These are phyloP conservation scores for Euphorbia lathyris DNA, from an alignment of 345 rosid species.

Conservation along the genomic window DNA sequence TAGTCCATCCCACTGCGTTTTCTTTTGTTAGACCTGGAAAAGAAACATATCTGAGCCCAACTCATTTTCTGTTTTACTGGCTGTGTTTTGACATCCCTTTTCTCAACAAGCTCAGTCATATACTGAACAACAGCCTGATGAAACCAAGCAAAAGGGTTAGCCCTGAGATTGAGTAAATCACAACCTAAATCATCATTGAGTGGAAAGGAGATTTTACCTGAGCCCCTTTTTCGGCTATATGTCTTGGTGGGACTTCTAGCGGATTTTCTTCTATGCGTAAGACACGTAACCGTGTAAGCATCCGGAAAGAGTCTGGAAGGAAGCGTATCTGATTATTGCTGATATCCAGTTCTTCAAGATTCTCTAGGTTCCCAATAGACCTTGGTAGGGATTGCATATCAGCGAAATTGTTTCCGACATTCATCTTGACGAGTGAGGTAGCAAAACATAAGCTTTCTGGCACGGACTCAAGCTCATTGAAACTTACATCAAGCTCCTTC, in stretches of 20 bases:
- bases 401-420: slow-evolving; percentile 91
- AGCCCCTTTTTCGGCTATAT: slow-evolving; percentile 75
- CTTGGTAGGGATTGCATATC: slow-evolving; percentile 76
- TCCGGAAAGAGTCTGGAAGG: slow-evolving; percentile 84
- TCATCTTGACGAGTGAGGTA: slow-evolving; percentile 78
- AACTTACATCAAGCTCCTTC: slow-evolving; percentile 88
- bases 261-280: slow-evolving; percentile 74
- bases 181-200: background rate
- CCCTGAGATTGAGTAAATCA: background rate
- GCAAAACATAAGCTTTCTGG: slow-evolving; percentile 95
- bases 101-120: slow-evolving; percentile 69
- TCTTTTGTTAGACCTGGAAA: slow-evolving; percentile 87
- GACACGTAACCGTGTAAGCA: slow-evolving; percentile 62
- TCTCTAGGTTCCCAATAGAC: slow-evolving; percentile 90
- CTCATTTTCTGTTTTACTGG: slow-evolving; percentile 79
- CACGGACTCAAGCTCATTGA: slow-evolving; percentile 93
- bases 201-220: slow-evolving; percentile 49
- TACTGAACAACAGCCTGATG: slow-evolving; percentile 80
- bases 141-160: slow-evolving; percentile 9
- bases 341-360: slow-evolving; percentile 87
- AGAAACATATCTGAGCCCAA: slow-evolving; percentile 92
- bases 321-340: slow-evolving; percentile 92
- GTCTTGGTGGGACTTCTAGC: slow-evolving; percentile 82
- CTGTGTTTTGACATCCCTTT: slow-evolving; percentile 47
- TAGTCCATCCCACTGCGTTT: slow-evolving; percentile 69